Conservation (phyloP, 2,329 filamentous ascomycete species). For the Fusarium udum region DNA sequence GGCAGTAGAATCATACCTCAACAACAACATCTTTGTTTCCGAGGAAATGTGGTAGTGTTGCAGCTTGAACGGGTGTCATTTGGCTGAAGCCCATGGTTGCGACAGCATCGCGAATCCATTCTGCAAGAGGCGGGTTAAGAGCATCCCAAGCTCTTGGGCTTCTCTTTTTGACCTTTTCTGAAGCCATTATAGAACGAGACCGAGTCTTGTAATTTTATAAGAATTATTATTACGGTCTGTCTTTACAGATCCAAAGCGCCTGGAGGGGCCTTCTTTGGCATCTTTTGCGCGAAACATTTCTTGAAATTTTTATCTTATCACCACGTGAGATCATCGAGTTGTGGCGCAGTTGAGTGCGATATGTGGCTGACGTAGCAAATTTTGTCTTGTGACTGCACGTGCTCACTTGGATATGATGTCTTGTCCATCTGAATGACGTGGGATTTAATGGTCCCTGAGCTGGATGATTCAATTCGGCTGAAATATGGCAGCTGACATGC, state of each 20-base stretch:
- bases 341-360: background rate
- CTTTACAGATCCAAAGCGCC: slow-evolving; percentile 16
- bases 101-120: slow-evolving; percentile 87
- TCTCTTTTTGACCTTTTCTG: slow-evolving; percentile 52
- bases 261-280: slow-evolving; percentile 29
- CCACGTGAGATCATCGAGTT: slow-evolving; percentile 33
- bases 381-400: slow-evolving; percentile 4
- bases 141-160: slow-evolving; percentile 58
- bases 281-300: slow-evolving; percentile 43
- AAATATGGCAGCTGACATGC: slow-evolving; percentile 12
- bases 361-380: slow-evolving; percentile 15
- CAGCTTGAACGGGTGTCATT: slow-evolving; percentile 95
- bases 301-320: slow-evolving; percentile 47
- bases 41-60: slow-evolving; percentile 87
- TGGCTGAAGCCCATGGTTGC: slow-evolving; percentile 84
- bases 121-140: slow-evolving; percentile 52
- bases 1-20: slow-evolving; percentile 60
- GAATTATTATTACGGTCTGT: background rate
- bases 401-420: background rate
- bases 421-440: slow-evolving; percentile 16
- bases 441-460: slow-evolving; percentile 9
- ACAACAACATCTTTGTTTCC: slow-evolving; percentile 93
- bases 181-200: slow-evolving; percentile 41
- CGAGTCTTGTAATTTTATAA: background rate
- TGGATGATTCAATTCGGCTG: background rate